Conservation (phyloP, 805 yeast species). For the Zygoascus ofunaensis region DNA sequence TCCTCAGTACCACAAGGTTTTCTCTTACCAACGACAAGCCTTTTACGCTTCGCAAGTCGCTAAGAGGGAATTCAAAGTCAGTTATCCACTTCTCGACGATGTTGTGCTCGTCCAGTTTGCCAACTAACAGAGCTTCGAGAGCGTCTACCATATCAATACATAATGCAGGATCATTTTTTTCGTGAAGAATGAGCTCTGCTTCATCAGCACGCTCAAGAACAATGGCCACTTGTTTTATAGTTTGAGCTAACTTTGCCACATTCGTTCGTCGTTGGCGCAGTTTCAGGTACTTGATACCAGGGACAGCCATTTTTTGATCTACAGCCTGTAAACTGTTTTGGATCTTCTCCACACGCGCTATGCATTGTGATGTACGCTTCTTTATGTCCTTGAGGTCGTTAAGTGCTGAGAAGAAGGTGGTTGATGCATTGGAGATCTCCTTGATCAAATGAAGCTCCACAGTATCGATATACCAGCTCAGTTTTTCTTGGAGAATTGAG, state of each 20-base stretch:
- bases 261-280: constrained; percentile 47
- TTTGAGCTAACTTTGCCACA: constrained; percentile 53
- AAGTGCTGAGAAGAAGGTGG: constrained; percentile 75
- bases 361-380: constrained; percentile 42
- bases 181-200: constrained; percentile 39
- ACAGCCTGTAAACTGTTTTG: constrained; percentile 36
- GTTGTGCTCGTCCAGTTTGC: constrained; percentile 29
- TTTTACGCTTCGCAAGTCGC: constrained; percentile 38
- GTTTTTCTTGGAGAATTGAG: constrained; percentile 58
- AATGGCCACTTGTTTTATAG: constrained; percentile 45
- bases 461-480: constrained; percentile 74
- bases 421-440: constrained; percentile 78
- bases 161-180: constrained; percentile 37
- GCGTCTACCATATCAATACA: constrained; percentile 52
- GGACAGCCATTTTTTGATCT: constrained; percentile 41
- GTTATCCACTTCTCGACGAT: constrained; percentile 10
- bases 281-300: constrained; percentile 43
- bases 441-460: constrained; percentile 73
- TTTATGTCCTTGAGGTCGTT: constrained; percentile 61
- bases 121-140: constrained; percentile 50
- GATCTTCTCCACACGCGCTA: constrained; percentile 40
- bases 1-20: constrained; percentile 44
- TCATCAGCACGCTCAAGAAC: constrained; percentile 39
- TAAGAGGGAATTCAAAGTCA: constrained; percentile 28
- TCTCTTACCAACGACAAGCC: constrained; percentile 45